phyloP scores from a whole-genome alignment of 495 filamentous ascomycete genomes.

The Podospora comata region DNA sequence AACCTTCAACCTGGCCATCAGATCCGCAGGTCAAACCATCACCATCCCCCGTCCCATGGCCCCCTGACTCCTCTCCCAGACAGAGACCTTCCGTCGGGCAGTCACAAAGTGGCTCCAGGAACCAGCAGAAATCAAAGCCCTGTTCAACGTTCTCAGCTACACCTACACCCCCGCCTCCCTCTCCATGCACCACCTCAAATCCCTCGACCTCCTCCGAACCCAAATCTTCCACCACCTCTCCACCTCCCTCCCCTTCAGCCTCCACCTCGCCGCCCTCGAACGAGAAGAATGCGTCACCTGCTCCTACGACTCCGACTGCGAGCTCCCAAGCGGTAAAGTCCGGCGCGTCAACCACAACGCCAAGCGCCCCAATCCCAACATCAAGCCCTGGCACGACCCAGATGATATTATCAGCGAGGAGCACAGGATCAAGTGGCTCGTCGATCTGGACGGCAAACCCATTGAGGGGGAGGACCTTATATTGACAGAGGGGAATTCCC shows the following conservation, averaged over 20 bases:
- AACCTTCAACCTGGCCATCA: constrained; percentile 53
- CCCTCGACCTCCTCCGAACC: constrained; percentile 34
- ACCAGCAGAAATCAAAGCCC: not conserved
- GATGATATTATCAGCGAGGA: no score
- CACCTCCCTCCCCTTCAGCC: constrained; percentile 17
- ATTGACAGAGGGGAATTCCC: no score
- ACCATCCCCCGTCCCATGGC: constrained; percentile 3
- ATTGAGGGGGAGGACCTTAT: no score
- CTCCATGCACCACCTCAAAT: constrained; percentile 39
- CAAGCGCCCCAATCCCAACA: no score
- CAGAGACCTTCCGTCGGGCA: constrained; percentile 17
- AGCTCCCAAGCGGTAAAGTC: no score
- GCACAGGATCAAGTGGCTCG: no score
- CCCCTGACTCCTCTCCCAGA: not conserved
- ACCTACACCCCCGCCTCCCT: constrained; percentile 46
- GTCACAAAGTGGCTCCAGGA: constrained; percentile 27
- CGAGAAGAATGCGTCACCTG: not conserved
- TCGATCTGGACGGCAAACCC: no score
- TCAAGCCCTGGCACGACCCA: no score
- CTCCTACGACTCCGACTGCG: no score
- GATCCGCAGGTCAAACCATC: constrained; percentile 13
- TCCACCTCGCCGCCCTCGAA: not conserved
- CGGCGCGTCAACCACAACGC: no score
- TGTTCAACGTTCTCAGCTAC: constrained; percentile 46
- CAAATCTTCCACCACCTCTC: constrained; percentile 34